phyloP scores from a whole-genome alignment of 257 asterid species.

The Thymus mandschuricus region DNA sequence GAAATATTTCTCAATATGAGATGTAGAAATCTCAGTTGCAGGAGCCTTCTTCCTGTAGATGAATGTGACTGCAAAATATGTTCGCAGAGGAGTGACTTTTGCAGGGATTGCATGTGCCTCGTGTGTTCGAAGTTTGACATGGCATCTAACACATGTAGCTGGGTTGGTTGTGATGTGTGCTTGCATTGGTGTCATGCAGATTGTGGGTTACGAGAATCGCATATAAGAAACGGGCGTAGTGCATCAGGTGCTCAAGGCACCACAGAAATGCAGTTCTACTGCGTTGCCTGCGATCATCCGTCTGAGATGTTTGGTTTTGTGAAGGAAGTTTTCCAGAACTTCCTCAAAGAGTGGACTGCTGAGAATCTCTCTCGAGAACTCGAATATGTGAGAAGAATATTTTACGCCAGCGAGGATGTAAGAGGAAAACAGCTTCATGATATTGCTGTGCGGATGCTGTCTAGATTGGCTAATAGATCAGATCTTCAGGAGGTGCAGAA shows the following conservation, averaged over 20 bases:
- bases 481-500: constrained; percentile 67
- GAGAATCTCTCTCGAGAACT: constrained; percentile 84
- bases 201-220: constrained; percentile 85
- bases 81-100: constrained; percentile 67
- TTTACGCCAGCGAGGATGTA: constrained; percentile 70
- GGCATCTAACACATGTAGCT: constrained; percentile 93
- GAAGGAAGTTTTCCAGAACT: constrained; percentile 90
- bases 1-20: constrained; percentile 79
- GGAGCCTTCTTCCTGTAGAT: constrained; percentile 78
- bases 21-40: constrained; percentile 78
- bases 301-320: constrained; percentile 99
- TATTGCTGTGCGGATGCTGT: constrained; percentile 60
- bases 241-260: constrained; percentile 65
- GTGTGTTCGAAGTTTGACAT: constrained; percentile 93
- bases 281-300: constrained; percentile 95
- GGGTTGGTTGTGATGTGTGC: constrained; percentile 99
- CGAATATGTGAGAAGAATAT: constrained; percentile 74
- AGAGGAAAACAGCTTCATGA: constrained; percentile 82
- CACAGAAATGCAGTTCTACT: constrained; percentile 94
- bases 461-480: constrained; percentile 60
- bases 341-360: constrained; percentile 81
- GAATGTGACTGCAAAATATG: constrained; percentile 94
- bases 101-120: constrained; percentile 97
- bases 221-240: constrained; percentile 78
- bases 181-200: constrained; percentile 99